A percentile compares a stretch with the other conserved stretches of the same genome.
Conservation (phyloP, 2,329 filamentous ascomycete genomes). For the Exophiala aquamarina region DNA sequence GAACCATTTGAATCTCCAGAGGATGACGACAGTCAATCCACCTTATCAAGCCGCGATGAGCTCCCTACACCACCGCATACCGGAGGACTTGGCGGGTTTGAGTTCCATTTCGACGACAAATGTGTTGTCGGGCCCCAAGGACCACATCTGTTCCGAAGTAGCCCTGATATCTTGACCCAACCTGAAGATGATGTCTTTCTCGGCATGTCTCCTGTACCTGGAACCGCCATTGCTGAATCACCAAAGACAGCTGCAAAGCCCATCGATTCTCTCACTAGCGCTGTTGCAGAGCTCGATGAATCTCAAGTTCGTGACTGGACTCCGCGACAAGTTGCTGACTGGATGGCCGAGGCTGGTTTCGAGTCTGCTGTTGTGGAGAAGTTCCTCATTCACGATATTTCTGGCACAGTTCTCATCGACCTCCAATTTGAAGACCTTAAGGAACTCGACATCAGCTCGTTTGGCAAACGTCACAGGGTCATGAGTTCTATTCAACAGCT, state of each 20-base stretch:
- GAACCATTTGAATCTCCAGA: conserved; percentile 28
- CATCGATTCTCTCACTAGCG: conserved; percentile 27
- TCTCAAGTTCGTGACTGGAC: conserved; percentile 34
- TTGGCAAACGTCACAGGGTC: conserved; percentile 61
- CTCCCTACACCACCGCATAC: conserved; percentile 76
- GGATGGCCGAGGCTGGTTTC: conserved; percentile 82
- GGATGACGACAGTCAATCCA: conserved; percentile 69
- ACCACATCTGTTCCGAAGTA: conserved; percentile 80
- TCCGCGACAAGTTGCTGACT: conserved; percentile 51
- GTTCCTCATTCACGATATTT: conserved; percentile 91
- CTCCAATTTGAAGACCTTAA: conserved; percentile 80
- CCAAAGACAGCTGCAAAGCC: conserved; percentile 14
- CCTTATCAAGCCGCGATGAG: conserved; percentile 84
- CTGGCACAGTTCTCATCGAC: conserved; percentile 81
- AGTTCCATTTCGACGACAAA: conserved; percentile 56
- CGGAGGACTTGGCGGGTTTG: conserved; percentile 60
- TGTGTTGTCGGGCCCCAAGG: conserved; percentile 70
- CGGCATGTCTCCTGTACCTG: conserved; percentile 16
- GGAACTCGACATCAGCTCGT: conserved; percentile 62
- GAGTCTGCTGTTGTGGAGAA: conserved; percentile 75
- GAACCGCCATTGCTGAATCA: background rate
- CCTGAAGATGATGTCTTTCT: conserved; percentile 23
- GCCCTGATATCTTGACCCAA: conserved; percentile 17
- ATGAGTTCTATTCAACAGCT: conserved; percentile 60
- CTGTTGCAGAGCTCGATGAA: conserved; percentile 33